phyloP scores from a whole-genome alignment of 768 basidiomycete species.

The Leccinum fibrillosum region DNA sequence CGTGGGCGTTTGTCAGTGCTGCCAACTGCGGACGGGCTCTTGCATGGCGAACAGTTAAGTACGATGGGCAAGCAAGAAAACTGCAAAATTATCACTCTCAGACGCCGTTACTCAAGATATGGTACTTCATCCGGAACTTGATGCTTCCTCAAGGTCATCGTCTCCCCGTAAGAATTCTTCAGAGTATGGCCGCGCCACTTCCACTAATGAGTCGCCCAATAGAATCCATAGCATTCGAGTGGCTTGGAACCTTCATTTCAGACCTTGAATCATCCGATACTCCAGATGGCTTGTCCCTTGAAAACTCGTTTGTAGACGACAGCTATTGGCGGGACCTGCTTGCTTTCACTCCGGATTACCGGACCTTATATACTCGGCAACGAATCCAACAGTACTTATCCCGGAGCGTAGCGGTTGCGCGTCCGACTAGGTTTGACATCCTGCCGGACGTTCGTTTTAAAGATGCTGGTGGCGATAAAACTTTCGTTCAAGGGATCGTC shows the following conservation, averaged over 20 bases:
- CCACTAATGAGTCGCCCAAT: background rate
- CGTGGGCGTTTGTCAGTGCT: background rate
- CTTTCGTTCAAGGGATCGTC: background rate
- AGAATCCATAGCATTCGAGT: background rate
- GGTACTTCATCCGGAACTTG: background rate
- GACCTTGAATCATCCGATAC: background rate
- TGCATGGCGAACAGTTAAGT: background rate
- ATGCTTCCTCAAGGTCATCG: background rate
- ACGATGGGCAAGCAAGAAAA: background rate
- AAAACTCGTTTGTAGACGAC: background rate
- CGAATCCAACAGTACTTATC: background rate
- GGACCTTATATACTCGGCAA: background rate
- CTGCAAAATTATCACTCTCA: background rate
- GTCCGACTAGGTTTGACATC: background rate
- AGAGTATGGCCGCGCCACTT: background rate
- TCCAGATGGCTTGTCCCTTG: background rate
- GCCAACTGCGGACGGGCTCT: background rate
- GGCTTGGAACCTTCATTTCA: background rate
- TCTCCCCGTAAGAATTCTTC: background rate
- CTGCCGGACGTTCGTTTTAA: background rate
- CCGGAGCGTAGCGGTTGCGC: background rate
- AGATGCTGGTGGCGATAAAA: background rate
- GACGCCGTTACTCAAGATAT: background rate
- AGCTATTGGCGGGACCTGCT: background rate
- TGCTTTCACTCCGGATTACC: background rate